A percentile compares a stretch with the other conserved stretches of the same genome.
phyloP scores from a whole-genome alignment of 805 yeast genomes.

The Cyberlindnera bimundalis region DNA sequence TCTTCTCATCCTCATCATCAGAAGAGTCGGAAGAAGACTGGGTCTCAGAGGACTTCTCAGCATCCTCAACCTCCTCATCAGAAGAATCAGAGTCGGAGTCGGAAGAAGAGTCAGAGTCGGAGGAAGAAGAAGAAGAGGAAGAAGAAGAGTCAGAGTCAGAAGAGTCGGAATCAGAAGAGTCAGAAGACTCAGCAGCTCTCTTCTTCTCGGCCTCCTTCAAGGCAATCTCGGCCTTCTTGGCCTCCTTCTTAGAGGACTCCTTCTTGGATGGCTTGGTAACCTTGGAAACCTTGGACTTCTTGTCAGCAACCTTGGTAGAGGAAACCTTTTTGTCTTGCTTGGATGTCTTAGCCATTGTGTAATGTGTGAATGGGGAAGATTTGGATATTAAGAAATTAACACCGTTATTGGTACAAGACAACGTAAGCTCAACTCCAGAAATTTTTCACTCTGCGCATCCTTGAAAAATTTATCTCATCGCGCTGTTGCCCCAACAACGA shows the following conservation, averaged over 20 bases:
- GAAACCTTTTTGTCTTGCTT: constrained; percentile 21
- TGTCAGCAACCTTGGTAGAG: constrained; percentile 16
- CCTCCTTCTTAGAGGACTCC: constrained; percentile 20
- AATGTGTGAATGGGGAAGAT: not conserved
- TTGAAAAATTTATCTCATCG: constrained; percentile 21
- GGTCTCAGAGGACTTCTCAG: constrained; percentile 7
- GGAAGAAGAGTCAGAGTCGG: constrained; percentile 22
- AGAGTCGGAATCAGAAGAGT: constrained; percentile 29
- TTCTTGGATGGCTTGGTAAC: constrained; percentile 25
- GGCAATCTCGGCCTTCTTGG: constrained; percentile 29
- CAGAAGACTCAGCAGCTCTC: constrained; percentile 27
- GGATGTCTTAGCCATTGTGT: constrained; percentile 26
- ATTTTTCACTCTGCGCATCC: constrained; percentile 13
- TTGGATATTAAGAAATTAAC: not conserved
- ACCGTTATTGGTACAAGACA: not conserved
- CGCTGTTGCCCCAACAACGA: constrained; percentile 18
- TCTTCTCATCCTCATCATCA: too few relatives aligned
- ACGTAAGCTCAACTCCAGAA: constrained; percentile 7
- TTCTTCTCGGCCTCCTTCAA: constrained; percentile 26
- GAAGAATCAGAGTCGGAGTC: constrained; percentile 21
- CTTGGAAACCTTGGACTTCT: constrained; percentile 26
- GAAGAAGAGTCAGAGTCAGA: constrained; percentile 21
- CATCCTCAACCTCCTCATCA: constrained; percentile 16
- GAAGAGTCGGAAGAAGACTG: constrained; percentile 14
- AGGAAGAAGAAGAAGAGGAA: constrained; percentile 3